Evolutionary conservation across 495 filamentous ascomycete genomes (phyloP).

Genomic region (Talaromyces liani): DNA sequence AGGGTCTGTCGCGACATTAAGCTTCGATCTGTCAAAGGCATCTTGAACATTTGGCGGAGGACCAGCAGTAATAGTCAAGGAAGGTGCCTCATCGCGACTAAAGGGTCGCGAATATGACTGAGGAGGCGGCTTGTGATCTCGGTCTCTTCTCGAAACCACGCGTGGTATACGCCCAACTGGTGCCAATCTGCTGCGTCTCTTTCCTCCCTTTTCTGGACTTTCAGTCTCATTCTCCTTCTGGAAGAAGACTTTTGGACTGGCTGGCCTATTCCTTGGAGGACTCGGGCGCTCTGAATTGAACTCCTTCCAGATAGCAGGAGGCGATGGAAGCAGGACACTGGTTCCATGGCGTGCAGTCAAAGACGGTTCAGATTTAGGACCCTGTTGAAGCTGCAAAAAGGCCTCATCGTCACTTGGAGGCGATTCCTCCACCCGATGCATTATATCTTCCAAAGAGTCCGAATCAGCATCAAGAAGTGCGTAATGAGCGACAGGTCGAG

Average conservation of each 20-base stretch:
- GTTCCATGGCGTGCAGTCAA: constrained; percentile 34
- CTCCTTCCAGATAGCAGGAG: constrained; percentile 40
- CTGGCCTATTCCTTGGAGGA: constrained; percentile 19
- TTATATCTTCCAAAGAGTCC: constrained; percentile 57
- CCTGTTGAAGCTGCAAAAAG: constrained; percentile 26
- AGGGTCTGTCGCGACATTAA: constrained; percentile 14
- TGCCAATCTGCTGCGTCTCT: constrained; percentile 44
- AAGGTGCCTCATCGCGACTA: constrained; percentile 32
- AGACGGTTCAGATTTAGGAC: constrained; percentile 10
- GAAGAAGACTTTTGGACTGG: constrained; percentile 37
- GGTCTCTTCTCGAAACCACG: constrained; percentile 65
- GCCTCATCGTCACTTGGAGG: constrained; percentile 34
- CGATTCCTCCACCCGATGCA: constrained; percentile 51
- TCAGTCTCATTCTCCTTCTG: constrained; percentile 21
- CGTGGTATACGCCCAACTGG: constrained; percentile 88
- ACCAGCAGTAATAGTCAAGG: constrained; percentile 16
- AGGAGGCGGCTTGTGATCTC: constrained; percentile 59
- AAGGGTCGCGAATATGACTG: constrained; percentile 86
- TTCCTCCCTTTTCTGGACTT: constrained; percentile 19
- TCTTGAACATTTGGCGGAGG: constrained; percentile 13
- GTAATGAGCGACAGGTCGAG: constrained; percentile 64
- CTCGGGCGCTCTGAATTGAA: constrained; percentile 33
- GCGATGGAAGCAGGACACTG: constrained; percentile 49
- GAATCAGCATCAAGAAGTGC: constrained; percentile 73
- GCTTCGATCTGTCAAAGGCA: constrained; percentile 19